Evolutionary conservation across 306 rosid genomes (phyloP).

Genomic region (Glycyrrhiza uralensis): DNA sequence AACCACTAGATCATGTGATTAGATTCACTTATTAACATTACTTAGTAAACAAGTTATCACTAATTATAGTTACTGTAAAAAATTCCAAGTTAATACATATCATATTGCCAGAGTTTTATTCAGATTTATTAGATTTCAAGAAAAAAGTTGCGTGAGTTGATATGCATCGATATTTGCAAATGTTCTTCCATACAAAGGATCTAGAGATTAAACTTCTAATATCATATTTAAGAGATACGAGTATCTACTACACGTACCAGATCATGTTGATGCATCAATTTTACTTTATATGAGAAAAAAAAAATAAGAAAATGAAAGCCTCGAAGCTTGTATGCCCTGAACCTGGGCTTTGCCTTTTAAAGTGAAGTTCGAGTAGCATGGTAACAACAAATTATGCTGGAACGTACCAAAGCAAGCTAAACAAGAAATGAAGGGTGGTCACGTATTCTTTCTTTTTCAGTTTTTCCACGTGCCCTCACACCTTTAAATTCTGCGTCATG

Average conservation of each 20-base stretch:
- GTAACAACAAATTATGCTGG: slow-evolving; percentile 9
- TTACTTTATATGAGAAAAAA: no score
- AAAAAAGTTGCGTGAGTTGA: background rate
- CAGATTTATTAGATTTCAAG: background rate
- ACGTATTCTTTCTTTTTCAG: background rate
- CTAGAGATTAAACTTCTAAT: no score
- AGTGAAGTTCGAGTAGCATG: slow-evolving; percentile 5
- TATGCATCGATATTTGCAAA: no score
- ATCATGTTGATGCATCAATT: no score
- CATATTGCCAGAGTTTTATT: background rate
- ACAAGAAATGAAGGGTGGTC: background rate
- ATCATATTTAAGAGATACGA: no score
- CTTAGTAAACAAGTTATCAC: background rate
- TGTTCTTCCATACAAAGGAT: no score
- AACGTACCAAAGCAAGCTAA: slow-evolving; percentile 1
- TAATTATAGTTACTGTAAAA: background rate
- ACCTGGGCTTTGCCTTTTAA: slow-evolving; percentile 4
- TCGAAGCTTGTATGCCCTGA: slow-evolving; percentile 5
- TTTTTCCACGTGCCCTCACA: background rate
- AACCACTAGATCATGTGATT: background rate
- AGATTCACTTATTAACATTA: background rate
- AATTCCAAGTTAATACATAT: background rate
- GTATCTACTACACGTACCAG: no score
- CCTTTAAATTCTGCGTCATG: slow-evolving; percentile 1
- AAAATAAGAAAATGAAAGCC: background rate